A percentile compares a stretch with the other conserved stretches of the same genome.
Evolutionary conservation across 257 asterid species (phyloP).

Genomic region (Phtheirospermum japonicum): DNA sequence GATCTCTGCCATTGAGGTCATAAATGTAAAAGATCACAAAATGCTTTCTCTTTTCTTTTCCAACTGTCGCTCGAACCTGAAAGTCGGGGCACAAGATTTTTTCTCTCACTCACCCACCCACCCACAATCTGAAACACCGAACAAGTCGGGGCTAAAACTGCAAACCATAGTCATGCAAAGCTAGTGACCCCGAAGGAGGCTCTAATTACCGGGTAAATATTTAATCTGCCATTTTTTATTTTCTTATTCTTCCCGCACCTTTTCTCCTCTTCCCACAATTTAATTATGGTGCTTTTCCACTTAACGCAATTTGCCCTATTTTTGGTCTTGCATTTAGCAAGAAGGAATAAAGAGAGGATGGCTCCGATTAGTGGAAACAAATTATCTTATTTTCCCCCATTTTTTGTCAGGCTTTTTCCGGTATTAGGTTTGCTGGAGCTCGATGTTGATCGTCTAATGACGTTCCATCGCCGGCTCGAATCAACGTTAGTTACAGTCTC

Average conservation of each 20-base stretch:
- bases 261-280: background rate
- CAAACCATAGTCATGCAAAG: background rate
- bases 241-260: background rate
- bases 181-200: background rate
- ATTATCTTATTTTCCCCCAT: no score
- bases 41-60: background rate
- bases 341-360: background rate
- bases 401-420: no score
- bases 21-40: background rate
- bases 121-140: background rate
- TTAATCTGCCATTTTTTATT: background rate
- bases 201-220: background rate
- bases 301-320: background rate
- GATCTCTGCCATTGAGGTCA: background rate
- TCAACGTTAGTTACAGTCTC: no score
- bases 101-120: background rate
- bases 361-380: background rate
- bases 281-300: no score
- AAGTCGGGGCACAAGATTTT: no score
- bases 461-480: background rate
- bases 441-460: background rate
- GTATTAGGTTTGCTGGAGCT: background rate
- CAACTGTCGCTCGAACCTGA: background rate
- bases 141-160: background rate
- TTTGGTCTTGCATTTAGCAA: background rate